Evolutionary conservation across 805 yeast genomes (phyloP).

Genomic region (Saccharomycopsis javanensis): DNA sequence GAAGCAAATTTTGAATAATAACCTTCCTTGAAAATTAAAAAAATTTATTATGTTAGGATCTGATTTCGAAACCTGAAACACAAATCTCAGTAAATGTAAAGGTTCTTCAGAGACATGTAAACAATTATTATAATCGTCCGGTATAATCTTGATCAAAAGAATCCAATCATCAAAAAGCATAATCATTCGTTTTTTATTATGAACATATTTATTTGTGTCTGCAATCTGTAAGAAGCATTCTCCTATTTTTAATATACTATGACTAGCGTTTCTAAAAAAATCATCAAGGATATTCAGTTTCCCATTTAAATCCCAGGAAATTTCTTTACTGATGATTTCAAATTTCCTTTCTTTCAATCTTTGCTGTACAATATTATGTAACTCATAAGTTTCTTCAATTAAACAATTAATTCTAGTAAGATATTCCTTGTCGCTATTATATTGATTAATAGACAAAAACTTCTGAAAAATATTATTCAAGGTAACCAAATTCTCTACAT

Average conservation of each 20-base stretch:
- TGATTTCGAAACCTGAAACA: constrained; percentile 16
- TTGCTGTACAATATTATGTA: constrained; percentile 7
- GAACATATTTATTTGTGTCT: constrained; percentile 3
- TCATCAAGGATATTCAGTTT: constrained; percentile 8
- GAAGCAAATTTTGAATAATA: constrained; percentile 16
- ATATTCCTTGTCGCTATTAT: not conserved
- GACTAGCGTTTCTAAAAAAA: constrained; percentile 4
- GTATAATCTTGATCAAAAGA: constrained; percentile 9
- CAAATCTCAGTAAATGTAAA: constrained; percentile 5
- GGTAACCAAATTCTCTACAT: not conserved
- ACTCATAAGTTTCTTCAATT: not conserved
- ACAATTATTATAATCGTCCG: constrained; percentile 8
- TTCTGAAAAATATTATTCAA: not conserved
- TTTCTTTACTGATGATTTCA: constrained; percentile 13
- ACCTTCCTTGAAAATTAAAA: constrained; percentile 14
- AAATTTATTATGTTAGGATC: constrained; percentile 18
- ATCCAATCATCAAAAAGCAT: constrained; percentile 18
- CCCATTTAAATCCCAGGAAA: constrained; percentile 1
- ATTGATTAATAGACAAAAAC: not conserved
- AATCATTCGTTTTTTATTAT: constrained; percentile 18
- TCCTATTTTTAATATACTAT: not conserved
- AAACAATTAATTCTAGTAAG: constrained; percentile 5
- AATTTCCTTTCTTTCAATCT: constrained; percentile 12
- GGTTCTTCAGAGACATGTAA: constrained; percentile 18
- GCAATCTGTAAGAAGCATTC: not conserved